Evolutionary conservation across 441 rosid species (phyloP).

Genomic region (Omphalea diandra): DNA sequence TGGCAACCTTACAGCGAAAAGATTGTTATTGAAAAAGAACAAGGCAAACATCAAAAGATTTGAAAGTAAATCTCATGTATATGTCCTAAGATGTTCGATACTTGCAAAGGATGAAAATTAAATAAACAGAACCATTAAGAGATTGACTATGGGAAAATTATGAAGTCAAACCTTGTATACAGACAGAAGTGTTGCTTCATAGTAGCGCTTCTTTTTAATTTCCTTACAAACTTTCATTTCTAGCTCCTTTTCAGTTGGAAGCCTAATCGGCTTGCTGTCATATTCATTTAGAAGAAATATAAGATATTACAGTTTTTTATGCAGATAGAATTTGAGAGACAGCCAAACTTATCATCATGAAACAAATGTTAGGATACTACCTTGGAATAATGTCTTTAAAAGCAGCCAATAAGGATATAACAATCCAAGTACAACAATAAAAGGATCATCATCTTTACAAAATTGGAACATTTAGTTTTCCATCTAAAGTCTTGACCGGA

Average conservation of each 20-base stretch:
- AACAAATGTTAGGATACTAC: conserved; percentile 35
- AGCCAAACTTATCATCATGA: background rate
- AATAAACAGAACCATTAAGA: background rate
- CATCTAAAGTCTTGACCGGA: conserved; percentile 81
- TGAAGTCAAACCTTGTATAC: conserved; percentile 72
- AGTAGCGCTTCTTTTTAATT: conserved; percentile 79
- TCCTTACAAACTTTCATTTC: conserved; percentile 98
- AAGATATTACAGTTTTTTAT: conserved; percentile 5
- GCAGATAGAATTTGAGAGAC: background rate
- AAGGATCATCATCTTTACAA: conserved; percentile 56
- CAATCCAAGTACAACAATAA: conserved; percentile 64
- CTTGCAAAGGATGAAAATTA: background rate
- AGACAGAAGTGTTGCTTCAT: conserved; percentile 79
- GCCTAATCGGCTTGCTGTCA: conserved; percentile 89
- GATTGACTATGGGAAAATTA: too few species aligned
- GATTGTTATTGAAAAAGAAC: background rate
- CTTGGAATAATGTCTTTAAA: conserved; percentile 94
- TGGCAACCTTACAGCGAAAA: background rate
- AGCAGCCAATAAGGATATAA: conserved; percentile 87
- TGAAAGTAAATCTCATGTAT: background rate
- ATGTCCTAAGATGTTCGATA: background rate
- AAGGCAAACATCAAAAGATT: background rate
- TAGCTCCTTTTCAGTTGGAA: conserved; percentile 93
- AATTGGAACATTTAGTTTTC: conserved; percentile 70
- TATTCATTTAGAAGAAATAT: conserved; percentile 17